These are phyloP conservation scores for Petunia hybrid DNA, from an alignment of 305 asterid species.

Conservation along the genomic window DNA sequence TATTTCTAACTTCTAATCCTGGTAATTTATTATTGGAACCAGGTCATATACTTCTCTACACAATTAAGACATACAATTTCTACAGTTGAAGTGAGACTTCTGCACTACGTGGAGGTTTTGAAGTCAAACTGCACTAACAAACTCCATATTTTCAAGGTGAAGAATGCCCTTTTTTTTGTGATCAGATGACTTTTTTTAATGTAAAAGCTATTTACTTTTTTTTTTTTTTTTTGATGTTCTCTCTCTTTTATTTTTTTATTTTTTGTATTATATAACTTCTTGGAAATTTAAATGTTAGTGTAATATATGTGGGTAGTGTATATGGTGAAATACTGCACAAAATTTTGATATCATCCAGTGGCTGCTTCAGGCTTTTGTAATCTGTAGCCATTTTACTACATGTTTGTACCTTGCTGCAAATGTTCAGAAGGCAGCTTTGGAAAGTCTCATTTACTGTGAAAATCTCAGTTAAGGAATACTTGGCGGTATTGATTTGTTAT, in stretches of 20 bases:
- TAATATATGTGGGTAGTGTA: background rate
- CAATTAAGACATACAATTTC: background rate
- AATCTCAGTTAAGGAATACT: background rate
- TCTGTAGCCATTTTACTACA: background rate
- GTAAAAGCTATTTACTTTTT: too few relatives aligned
- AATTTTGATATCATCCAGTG: background rate
- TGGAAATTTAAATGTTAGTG: background rate
- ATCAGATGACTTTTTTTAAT: too few relatives aligned
- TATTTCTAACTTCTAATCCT: background rate
- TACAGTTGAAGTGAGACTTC: background rate
- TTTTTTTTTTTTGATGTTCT: too few relatives aligned
- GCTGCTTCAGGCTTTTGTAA: background rate
- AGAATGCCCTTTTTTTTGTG: background rate
- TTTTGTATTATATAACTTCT: too few relatives aligned
- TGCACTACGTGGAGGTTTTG: background rate
- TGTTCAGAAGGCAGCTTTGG: background rate
- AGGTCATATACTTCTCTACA: background rate
- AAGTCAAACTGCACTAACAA: background rate
- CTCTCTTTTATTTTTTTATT: too few relatives aligned
- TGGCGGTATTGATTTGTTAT: background rate
- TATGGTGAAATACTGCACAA: constrained; percentile 12
- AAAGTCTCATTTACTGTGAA: background rate
- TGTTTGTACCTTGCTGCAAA: constrained; percentile 1
- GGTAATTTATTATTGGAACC: background rate
- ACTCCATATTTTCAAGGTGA: background rate